Conservation (phyloP, 768 basidiomycete species). For the Tylopilus vinaceipallidus region DNA sequence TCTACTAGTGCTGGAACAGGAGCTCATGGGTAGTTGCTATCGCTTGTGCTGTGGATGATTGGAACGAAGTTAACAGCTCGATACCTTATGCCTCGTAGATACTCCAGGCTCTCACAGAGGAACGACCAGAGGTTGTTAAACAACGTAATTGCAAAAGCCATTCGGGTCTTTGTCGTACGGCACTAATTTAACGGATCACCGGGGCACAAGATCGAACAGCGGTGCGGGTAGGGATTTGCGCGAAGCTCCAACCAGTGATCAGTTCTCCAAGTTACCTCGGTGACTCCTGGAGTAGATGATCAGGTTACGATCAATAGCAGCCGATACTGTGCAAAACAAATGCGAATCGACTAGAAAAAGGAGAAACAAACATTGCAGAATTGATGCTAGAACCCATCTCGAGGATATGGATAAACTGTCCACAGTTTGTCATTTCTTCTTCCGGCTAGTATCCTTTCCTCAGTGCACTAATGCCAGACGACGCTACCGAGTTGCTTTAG, state of each 20-base stretch:
- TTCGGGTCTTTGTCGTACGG: neutral
- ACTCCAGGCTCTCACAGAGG: neutral
- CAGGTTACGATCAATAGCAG: neutral
- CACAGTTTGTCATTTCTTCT: slow-evolving; percentile 15
- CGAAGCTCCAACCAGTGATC: neutral
- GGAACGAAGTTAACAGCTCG: no score
- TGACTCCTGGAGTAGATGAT: neutral
- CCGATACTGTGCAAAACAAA: slow-evolving; percentile 5
- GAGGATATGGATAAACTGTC: slow-evolving; percentile 7
- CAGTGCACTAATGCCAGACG: neutral
- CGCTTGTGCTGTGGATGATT: no score
- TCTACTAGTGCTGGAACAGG: no score
- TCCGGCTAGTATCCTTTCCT: slow-evolving; percentile 9
- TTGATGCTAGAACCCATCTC: slow-evolving; percentile 22
- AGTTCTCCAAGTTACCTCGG: neutral
- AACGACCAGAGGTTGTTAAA: neutral
- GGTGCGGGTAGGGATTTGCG: no score
- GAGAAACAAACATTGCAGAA: slow-evolving; percentile 18
- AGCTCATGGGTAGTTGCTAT: no score
- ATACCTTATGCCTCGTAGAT: neutral
- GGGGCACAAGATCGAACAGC: neutral
- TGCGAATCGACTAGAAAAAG: slow-evolving; percentile 17
- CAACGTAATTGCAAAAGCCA: no score
- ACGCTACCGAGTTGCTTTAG: slow-evolving; percentile 29
- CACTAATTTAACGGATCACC: neutral